Base-by-base conservation (phyloP, 179 eudicot species). In the Actinidia chinensis region DNA sequence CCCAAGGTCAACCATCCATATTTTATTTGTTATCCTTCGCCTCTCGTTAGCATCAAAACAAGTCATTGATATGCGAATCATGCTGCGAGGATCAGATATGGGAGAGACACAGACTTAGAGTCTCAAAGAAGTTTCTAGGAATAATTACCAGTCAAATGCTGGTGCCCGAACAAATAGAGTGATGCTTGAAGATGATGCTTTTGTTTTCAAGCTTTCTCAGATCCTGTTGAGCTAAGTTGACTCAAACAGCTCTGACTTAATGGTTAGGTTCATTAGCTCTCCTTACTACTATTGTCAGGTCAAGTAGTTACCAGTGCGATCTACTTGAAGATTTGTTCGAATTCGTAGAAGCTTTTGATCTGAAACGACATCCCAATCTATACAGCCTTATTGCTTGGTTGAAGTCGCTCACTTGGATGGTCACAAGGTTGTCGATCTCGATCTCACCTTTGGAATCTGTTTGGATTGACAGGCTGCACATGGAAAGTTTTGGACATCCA, bases 1-100 rank as follows among this genome's bases (percentile, higher is more conserved):
- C 28, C 83, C 83, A 25, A 81, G 76, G 64, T 81, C 83, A 47
- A 81, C 80, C 79, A 81, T 76, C 83, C 83, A 81, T 36, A 81
- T 15, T 63, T 81, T 81, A 59, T 76, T 81, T 68, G 61, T 81
- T 15, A 60, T n/a, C 71, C 79, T 81, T 81, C 76, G 54, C 79
- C 76, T 76, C 36, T 61, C 71, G 43, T 69, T 60, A 47, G 72
- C 83, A 81, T 61, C 76, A 60, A n/a, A 76, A 61, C 76, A 76
- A 59, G 80, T 76, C 71, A 81, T 76, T 63, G 75, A 76, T 52
- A 81, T 50, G 48, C 83, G 76, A 28, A 70, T 76, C 83, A 81
- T 76, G 76, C 83, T 81, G 80, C 52, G 61, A 68, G 59, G 51
- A 56, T n/a, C 74, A 36, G 13, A 75, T 44, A 68, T 25, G 42